Evolutionary conservation across 768 basidiomycete species (phyloP).

Genomic region (Saitozyma podzolica): DNA sequence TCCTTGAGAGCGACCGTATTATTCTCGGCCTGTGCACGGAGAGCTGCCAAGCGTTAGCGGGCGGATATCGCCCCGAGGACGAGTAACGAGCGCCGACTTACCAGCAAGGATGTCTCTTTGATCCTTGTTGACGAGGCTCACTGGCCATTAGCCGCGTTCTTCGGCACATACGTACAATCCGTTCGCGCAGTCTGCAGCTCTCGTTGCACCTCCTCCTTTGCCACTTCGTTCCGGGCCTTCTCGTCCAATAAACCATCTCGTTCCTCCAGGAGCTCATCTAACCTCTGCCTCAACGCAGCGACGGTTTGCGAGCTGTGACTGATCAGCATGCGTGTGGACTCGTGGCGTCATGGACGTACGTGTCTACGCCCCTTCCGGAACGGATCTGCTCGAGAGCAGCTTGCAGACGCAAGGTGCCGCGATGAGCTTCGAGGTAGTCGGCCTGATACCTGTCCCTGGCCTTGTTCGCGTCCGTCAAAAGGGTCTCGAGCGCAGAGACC

Average conservation of each 20-base stretch:
- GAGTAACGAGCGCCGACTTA: constrained; percentile 3
- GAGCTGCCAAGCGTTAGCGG: too few species aligned
- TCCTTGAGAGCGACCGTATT: too few species aligned
- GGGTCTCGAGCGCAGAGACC: too few species aligned
- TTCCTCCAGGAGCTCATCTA: constrained; percentile 38
- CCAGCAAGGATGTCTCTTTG: constrained; percentile 83
- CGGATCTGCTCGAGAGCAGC: constrained; percentile 74
- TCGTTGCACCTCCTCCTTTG: constrained; percentile 62
- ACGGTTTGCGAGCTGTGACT: too few species aligned
- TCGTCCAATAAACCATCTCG: constrained; percentile 69
- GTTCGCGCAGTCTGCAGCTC: constrained; percentile 61
- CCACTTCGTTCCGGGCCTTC: constrained; percentile 70
- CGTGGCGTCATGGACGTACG: too few species aligned
- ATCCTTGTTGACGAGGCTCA: constrained; percentile 88
- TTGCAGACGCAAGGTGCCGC: constrained; percentile 76
- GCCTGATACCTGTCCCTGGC: constrained; percentile 81
- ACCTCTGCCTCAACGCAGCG: too few species aligned
- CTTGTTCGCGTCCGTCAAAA: too few species aligned
- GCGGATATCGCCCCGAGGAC: too few species aligned
- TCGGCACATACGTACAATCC: neutral
- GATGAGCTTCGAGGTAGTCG: constrained; percentile 80
- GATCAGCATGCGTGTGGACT: too few species aligned
- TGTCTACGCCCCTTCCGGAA: too few species aligned
- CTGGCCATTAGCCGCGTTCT: constrained; percentile 53
- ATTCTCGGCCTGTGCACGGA: too few species aligned